phyloP scores from a whole-genome alignment of 2,329 filamentous ascomycete genomes.

The Fusarium sp. region DNA sequence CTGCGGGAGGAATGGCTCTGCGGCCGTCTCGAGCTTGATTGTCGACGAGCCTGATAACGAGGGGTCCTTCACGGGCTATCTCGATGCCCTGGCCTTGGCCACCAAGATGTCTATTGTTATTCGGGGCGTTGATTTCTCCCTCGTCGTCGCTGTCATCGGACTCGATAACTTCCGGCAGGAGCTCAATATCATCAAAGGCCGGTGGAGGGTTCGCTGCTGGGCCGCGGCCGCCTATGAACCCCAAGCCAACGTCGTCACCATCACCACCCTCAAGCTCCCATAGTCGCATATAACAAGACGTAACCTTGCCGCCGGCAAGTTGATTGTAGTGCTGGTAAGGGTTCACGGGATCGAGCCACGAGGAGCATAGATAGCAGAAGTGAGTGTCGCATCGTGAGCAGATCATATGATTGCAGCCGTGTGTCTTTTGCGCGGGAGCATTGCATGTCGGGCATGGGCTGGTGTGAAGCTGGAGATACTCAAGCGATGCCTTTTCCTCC shows the following conservation, averaged over 20 bases:
- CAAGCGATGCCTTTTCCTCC: constrained; percentile 87
- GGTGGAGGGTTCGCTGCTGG: constrained; percentile 31
- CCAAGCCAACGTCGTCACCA: constrained; percentile 65
- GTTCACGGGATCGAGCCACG: constrained; percentile 85
- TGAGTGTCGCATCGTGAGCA: constrained; percentile 91
- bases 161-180: constrained; percentile 50
- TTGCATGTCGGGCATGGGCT: constrained; percentile 91
- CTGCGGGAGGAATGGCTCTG: constrained; percentile 49
- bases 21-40: constrained; percentile 52
- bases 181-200: constrained; percentile 37
- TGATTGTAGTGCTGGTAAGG: constrained; percentile 92
- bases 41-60: constrained; percentile 67
- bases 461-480: constrained; percentile 85
- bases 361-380: constrained; percentile 93
- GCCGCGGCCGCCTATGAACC: constrained; percentile 57
- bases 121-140: constrained; percentile 46
- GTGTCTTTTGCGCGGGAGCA: constrained; percentile 87
- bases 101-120: constrained; percentile 46
- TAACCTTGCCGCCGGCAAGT: constrained; percentile 62
- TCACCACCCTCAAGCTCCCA: constrained; percentile 93
- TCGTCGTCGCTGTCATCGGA: constrained; percentile 53
- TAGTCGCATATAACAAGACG: constrained; percentile 83
- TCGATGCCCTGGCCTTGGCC: constrained; percentile 53
- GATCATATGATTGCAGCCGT: constrained; percentile 97
- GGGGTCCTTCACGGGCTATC: constrained; percentile 68